Percentiles rank a stretch among this genome's conserved stretches.
These are phyloP conservation scores for Triangularia setosa DNA, from an alignment of 2,329 filamentous ascomycete species.

Conservation along the genomic window DNA sequence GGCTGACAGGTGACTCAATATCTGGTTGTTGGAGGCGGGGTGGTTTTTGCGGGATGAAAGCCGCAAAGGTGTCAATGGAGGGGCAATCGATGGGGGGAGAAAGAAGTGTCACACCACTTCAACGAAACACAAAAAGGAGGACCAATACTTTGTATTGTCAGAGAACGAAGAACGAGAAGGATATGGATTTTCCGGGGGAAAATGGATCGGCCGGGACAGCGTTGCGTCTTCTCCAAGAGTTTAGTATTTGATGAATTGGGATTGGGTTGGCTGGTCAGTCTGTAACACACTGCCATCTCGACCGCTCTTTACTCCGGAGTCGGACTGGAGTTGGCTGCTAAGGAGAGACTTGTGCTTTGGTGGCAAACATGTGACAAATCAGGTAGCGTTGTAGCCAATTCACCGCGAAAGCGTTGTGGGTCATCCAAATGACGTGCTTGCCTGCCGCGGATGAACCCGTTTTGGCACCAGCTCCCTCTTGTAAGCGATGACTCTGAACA, in stretches of 20 bases:
- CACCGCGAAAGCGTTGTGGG: not conserved
- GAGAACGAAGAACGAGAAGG: not conserved
- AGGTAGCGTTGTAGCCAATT: not conserved
- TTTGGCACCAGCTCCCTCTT: not conserved
- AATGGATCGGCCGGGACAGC: not conserved
- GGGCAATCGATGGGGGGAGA: not conserved
- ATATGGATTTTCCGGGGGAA: not conserved
- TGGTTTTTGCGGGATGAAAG: not conserved
- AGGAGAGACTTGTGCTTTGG: not conserved
- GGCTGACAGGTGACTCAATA: not conserved
- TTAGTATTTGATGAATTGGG: not conserved
- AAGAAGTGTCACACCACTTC: not conserved
- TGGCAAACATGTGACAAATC: not conserved
- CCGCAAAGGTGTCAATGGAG: not conserved
- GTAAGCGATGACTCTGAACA: not conserved
- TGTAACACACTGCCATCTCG: constrained; percentile 3
- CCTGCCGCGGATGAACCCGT: not conserved
- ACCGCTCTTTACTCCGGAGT: constrained; percentile 18
- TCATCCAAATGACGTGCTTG: constrained; percentile 14
- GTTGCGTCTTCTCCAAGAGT: not conserved
- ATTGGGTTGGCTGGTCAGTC: not conserved
- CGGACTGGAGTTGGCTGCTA: constrained; percentile 5
- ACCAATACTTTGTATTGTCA: not conserved
- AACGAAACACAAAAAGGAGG: not conserved
- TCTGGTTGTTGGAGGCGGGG: not conserved